A percentile compares a stretch with the other conserved stretches of the same genome.
Evolutionary conservation across 176 grass and related monocot genomes (phyloP).

Genomic region (Neostapfia colusana): DNA sequence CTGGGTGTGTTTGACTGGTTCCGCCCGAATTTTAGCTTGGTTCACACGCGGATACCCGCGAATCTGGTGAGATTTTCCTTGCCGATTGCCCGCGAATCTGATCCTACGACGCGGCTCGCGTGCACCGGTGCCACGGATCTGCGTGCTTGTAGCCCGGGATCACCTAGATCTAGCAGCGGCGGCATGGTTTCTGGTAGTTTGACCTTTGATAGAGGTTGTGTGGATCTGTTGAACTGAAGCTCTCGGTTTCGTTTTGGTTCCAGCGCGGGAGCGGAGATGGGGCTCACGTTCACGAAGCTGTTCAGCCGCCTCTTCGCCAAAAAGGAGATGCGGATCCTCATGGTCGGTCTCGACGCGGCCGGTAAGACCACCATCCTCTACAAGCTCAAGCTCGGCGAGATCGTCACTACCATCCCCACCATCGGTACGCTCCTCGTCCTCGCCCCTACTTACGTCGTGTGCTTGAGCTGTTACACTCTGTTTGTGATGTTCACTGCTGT

Average conservation of each 20-base stretch:
- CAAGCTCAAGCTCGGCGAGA: slow-evolving; percentile 95
- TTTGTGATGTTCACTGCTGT: background rate
- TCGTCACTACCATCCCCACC: slow-evolving; percentile 87
- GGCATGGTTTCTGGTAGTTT: background rate
- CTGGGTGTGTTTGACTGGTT: background rate
- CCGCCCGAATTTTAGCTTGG: slow-evolving; percentile 23
- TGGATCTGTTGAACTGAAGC: slow-evolving; percentile 20
- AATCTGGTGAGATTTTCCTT: background rate
- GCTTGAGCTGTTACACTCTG: background rate
- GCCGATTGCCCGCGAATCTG: slow-evolving; percentile 2
- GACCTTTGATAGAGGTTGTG: background rate
- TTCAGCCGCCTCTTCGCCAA: slow-evolving; percentile 89
- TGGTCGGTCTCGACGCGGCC: slow-evolving; percentile 85
- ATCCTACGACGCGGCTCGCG: background rate
- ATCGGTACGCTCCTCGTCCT: slow-evolving; percentile 45
- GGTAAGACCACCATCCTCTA: slow-evolving; percentile 95
- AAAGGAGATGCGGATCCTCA: slow-evolving; percentile 93
- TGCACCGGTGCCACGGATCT: slow-evolving; percentile 20
- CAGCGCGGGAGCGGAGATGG: slow-evolving; percentile 56
- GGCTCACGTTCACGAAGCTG: slow-evolving; percentile 86
- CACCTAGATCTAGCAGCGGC: slow-evolving; percentile 33
- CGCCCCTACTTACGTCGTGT: too few species aligned
- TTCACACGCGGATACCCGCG: slow-evolving; percentile 22
- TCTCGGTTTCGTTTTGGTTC: background rate
- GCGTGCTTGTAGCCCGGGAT: background rate